A percentile compares a stretch with the other conserved stretches of the same genome.
Conservation (phyloP, 2,329 filamentous ascomycete species). For the Daldinia sp. region DNA sequence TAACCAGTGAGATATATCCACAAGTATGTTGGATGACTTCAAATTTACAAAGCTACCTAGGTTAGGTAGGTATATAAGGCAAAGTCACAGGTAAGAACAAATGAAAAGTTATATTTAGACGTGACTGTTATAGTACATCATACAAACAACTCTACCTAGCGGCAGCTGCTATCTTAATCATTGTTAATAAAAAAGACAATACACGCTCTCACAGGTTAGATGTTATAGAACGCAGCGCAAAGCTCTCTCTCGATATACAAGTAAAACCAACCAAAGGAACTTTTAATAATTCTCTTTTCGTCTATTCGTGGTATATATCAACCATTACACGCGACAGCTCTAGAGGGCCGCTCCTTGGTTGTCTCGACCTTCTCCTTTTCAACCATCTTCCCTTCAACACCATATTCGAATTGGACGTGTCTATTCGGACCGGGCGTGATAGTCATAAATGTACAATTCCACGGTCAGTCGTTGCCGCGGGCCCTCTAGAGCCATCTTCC, state of each 20-base stretch:
- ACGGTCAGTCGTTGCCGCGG: constrained; percentile 33
- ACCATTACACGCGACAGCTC: constrained; percentile 41
- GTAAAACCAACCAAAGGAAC: constrained; percentile 5
- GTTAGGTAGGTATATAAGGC: background rate
- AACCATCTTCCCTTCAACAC: constrained; percentile 23
- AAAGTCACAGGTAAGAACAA: background rate
- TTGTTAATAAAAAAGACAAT: background rate
- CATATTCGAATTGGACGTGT: constrained; percentile 34
- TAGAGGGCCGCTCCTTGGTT: constrained; percentile 30
- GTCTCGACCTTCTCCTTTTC: constrained; percentile 23
- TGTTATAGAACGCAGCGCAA: background rate
- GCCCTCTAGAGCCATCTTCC: constrained; percentile 39
- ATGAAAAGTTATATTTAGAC: background rate
- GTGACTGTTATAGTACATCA: constrained; percentile 1
- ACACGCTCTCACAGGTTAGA: background rate
- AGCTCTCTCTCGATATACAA: background rate
- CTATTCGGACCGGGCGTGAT: constrained; percentile 39
- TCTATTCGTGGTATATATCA: constrained; percentile 45
- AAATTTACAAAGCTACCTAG: background rate
- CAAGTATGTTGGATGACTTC: no score
- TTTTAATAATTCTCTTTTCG: constrained; percentile 37
- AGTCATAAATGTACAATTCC: constrained; percentile 44
- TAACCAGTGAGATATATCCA: no score
- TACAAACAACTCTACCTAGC: background rate
- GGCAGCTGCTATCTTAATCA: background rate